Evolutionary conservation across 2,329 filamentous ascomycete genomes (phyloP).

Genomic region (Calonectria crousiana): DNA sequence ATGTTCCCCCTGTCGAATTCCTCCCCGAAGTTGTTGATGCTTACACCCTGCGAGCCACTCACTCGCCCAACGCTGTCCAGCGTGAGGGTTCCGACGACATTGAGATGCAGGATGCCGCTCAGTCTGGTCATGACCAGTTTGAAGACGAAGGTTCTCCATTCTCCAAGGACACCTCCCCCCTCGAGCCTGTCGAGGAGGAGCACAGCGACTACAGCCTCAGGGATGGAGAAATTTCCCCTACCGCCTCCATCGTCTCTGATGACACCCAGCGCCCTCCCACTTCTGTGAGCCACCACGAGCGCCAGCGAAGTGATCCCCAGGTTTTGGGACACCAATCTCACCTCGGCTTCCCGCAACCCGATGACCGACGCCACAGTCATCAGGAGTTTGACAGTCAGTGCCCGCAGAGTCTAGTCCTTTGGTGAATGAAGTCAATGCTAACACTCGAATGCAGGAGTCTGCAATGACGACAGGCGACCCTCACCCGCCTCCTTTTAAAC

Average conservation of each 20-base stretch:
- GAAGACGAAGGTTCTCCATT: constrained; percentile 34
- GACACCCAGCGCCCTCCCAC: constrained; percentile 16
- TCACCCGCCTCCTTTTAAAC: constrained; percentile 32
- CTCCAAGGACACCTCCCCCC: constrained; percentile 43
- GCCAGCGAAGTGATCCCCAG: constrained; percentile 27
- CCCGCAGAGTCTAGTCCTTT: constrained; percentile 26
- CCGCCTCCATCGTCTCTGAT: constrained; percentile 28
- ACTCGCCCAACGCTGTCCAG: constrained; percentile 27
- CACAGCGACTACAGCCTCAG: constrained; percentile 27
- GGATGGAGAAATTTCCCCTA: constrained; percentile 27
- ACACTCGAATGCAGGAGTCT: constrained; percentile 37
- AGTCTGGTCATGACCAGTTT: constrained; percentile 20
- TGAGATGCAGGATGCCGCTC: constrained; percentile 24
- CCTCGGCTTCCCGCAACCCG: constrained; percentile 16
- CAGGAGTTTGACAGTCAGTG: constrained; percentile 41
- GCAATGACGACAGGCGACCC: constrained; percentile 24
- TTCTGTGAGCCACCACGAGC: constrained; percentile 23
- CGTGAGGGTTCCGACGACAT: constrained; percentile 28
- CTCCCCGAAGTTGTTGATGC: constrained; percentile 65
- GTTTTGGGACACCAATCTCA: constrained; percentile 21
- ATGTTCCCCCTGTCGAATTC: constrained; percentile 71
- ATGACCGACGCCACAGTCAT: constrained; percentile 35
- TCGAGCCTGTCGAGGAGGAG: constrained; percentile 42
- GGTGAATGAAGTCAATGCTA: constrained; percentile 34
- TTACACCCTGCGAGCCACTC: constrained; percentile 35